Base-by-base conservation (phyloP, 345 rosid genomes). In the Zanthoxylum bungeanum region DNA sequence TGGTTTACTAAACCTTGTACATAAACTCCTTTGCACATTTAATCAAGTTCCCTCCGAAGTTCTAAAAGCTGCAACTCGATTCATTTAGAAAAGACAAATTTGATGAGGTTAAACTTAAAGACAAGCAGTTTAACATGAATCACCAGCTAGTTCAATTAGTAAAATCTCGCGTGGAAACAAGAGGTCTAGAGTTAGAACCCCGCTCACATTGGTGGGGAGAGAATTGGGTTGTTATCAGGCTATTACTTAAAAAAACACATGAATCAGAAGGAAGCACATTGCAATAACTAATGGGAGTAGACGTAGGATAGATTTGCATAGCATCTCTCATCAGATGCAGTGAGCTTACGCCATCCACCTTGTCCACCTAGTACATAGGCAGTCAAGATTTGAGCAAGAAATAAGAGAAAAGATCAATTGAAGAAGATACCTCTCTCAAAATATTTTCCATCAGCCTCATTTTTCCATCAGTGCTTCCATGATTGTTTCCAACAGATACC, bases 371-470 rank as follows among this genome's bases (percentile, higher is more conserved):
- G 16, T 27, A 0, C 39, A 58, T 24, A 62, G 65, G 52, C 63
- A 40, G 21, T 11, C 11, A 28, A 25, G 30, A 68, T 27, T 69
- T 9, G 30, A 39, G 47, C 28, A 50, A 49, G 39, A 11, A 51
- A 37, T 9, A 27, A 53, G 4, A 42, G 11, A 5, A 46, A 71
- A 47, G 66, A 14, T 6, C 19, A 17, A 73, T n/a, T 24, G 58
- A 61, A 22, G 39, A 76, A 63, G 40, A 69, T 85, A 93, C 98
- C 94, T 93, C 93, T 74, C 87, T 76, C 37, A 93, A 70, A 78
- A 91, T 91, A 70, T 86, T 88, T 80, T 93, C 96, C 82, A 93
- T 78, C 53, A 83, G 96, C 68, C 89, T 90, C 90, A 93, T 76
- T 74, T 88, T 93, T 50, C 94, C 97, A 69, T 93, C 96, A 55